A percentile compares a stretch with the other conserved stretches of the same genome.
phyloP scores from a whole-genome alignment of 352 stramenopile species.

The Sclerospora graminicola region DNA sequence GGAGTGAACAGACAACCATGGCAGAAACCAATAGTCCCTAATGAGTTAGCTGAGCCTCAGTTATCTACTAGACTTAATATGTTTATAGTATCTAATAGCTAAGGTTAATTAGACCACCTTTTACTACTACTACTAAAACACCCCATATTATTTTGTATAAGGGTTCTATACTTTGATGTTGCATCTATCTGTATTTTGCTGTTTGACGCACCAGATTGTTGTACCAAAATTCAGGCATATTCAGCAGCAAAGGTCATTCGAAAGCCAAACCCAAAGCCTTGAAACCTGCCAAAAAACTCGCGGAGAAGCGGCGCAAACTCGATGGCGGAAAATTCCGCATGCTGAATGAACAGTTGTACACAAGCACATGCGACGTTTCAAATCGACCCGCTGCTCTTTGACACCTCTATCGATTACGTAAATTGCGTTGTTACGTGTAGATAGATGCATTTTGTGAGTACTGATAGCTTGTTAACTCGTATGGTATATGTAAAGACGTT shows the following conservation, averaged over 20 bases:
- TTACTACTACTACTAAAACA: too few relatives aligned
- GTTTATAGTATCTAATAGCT: too few relatives aligned
- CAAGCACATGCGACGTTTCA: slow-evolving; percentile 89
- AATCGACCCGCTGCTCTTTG: slow-evolving; percentile 91
- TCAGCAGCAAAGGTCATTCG: slow-evolving; percentile 12
- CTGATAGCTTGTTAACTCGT: neutral
- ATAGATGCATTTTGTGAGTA: neutral
- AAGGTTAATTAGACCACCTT: too few relatives aligned
- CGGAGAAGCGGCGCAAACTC: slow-evolving; percentile 83
- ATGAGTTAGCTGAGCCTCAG: too few relatives aligned
- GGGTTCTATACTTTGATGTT: too few relatives aligned
- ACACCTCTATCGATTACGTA: slow-evolving; percentile 94
- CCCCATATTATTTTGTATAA: too few relatives aligned
- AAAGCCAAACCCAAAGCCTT: slow-evolving; percentile 15
- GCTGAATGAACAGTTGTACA: slow-evolving; percentile 99
- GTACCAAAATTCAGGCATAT: slow-evolving; percentile 16
- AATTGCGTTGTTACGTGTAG: slow-evolving; percentile 33
- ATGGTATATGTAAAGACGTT: slow-evolving; percentile 19
- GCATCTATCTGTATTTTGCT: too few relatives aligned
- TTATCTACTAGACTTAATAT: too few relatives aligned
- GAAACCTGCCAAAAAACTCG: slow-evolving; percentile 29
- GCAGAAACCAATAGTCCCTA: too few relatives aligned
- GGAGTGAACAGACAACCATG: too few relatives aligned
- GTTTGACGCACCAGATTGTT: slow-evolving; percentile 11
- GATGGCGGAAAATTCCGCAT: slow-evolving; percentile 94